A percentile compares a stretch with the other conserved stretches of the same genome.
Conservation (phyloP, 106 monocot species). For the Platanthera guangdongensis region DNA sequence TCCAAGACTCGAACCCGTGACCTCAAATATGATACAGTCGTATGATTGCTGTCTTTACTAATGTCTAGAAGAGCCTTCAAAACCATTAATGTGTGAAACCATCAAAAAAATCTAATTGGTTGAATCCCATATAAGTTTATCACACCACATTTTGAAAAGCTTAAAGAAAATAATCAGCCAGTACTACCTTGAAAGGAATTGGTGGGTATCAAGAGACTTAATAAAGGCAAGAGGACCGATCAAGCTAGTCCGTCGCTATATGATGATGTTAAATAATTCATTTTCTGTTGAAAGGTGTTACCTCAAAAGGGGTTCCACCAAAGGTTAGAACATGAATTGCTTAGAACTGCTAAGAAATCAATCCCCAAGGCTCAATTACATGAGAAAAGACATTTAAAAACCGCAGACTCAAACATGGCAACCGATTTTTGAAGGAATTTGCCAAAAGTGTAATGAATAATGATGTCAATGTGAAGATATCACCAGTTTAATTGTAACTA, state of each 20-base stretch:
- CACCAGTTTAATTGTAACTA: not conserved
- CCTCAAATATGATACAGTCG: not conserved
- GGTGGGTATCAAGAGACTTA: not conserved
- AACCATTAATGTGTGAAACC: not conserved
- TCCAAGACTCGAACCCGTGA: no score
- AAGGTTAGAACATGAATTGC: not conserved
- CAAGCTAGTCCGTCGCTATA: not conserved
- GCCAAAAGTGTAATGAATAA: not conserved
- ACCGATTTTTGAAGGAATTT: no score
- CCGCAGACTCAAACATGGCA: not conserved
- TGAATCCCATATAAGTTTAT: not conserved
- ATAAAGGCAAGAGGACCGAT: not conserved
- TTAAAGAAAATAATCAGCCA: not conserved
- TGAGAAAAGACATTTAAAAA: not conserved
- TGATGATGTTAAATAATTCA: not conserved
- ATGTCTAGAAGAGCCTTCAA: not conserved
- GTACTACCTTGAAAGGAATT: not conserved
- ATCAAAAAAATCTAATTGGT: not conserved
- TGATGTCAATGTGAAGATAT: not conserved
- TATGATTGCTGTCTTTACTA: not conserved
- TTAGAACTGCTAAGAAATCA: not conserved
- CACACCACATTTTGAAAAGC: not conserved
- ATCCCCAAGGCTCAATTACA: not conserved
- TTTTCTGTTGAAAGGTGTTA: not conserved
- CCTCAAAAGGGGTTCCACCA: not conserved